Evolutionary conservation across 164 flowering plant species (phyloP).

Genomic region (Berberis vulgaris): DNA sequence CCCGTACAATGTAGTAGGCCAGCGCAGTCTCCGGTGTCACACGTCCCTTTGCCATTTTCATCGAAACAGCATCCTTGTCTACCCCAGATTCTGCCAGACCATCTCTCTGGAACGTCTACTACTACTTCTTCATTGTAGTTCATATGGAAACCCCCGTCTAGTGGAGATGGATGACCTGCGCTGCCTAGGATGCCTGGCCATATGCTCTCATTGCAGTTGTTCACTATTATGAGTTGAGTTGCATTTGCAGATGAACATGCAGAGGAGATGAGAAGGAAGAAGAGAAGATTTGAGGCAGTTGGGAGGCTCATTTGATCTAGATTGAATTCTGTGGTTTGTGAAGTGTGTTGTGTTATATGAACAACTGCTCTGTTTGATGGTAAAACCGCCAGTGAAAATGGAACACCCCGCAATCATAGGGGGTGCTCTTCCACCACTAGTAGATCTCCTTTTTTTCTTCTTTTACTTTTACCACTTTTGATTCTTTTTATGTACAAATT

Average conservation of each 20-base stretch:
- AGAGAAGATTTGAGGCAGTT: slow-evolving; percentile 8
- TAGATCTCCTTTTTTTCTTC: no score
- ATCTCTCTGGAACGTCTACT: slow-evolving; percentile 29
- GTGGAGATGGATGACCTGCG: slow-evolving; percentile 56
- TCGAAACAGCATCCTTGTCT: slow-evolving; percentile 51
- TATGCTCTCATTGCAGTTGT: slow-evolving; percentile 56
- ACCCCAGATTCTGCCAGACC: slow-evolving; percentile 66
- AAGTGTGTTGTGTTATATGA: background rate
- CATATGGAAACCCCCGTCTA: slow-evolving; percentile 76
- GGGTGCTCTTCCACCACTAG: no score
- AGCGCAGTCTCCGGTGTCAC: slow-evolving; percentile 50
- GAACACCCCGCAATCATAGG: no score
- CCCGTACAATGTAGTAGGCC: slow-evolving; percentile 43
- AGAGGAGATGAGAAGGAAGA: slow-evolving; percentile 14
- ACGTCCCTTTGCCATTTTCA: slow-evolving; percentile 28
- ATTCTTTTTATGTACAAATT: no score
- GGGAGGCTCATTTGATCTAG: slow-evolving; percentile 10
- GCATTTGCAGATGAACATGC: slow-evolving; percentile 41
- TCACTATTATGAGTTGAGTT: slow-evolving; percentile 41
- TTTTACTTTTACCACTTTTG: no score
- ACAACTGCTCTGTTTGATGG: no score
- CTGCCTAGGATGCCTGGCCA: slow-evolving; percentile 76
- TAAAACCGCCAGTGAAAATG: no score
- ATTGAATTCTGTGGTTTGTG: background rate
- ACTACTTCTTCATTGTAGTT: slow-evolving; percentile 28